Evolutionary conservation across 2,329 filamentous ascomycete species (phyloP).

Genomic region (Aspergillus hortae): DNA sequence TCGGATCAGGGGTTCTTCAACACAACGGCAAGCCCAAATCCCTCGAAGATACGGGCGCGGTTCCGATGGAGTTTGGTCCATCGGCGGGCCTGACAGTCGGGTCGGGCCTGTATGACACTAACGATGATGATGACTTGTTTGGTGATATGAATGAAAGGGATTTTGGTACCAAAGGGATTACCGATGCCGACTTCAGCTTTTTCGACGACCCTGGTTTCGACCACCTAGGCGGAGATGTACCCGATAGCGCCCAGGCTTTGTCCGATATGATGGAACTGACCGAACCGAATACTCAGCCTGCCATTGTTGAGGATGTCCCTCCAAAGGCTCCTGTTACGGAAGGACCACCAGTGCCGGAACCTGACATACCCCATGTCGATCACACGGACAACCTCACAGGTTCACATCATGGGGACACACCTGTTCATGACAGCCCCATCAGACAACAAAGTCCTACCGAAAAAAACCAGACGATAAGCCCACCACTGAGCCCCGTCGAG

Average conservation of each 20-base stretch:
- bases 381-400: not conserved
- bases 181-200: slow-evolving; percentile 62
- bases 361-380: slow-evolving; percentile 1
- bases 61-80: slow-evolving; percentile 22
- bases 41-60: slow-evolving; percentile 11
- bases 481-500: slow-evolving; percentile 39
- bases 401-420: slow-evolving; percentile 5
- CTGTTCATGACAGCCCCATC: slow-evolving; percentile 1
- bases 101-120: slow-evolving; percentile 40
- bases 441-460: slow-evolving; percentile 6
- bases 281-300: slow-evolving; percentile 12
- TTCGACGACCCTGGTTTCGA: slow-evolving; percentile 54
- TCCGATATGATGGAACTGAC: slow-evolving; percentile 11
- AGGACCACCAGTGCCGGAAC: slow-evolving; percentile 1
- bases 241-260: slow-evolving; percentile 12
- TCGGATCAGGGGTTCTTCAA: slow-evolving; percentile 16
- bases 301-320: slow-evolving; percentile 4
- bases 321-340: not conserved
- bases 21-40: slow-evolving; percentile 13
- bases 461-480: slow-evolving; percentile 31
- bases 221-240: slow-evolving; percentile 15
- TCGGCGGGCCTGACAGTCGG: slow-evolving; percentile 30
- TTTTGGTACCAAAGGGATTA: slow-evolving; percentile 54
- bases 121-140: slow-evolving; percentile 55
- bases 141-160: slow-evolving; percentile 54